Conservation (phyloP, 139 green algal species). For the Picochlorum sp. region DNA sequence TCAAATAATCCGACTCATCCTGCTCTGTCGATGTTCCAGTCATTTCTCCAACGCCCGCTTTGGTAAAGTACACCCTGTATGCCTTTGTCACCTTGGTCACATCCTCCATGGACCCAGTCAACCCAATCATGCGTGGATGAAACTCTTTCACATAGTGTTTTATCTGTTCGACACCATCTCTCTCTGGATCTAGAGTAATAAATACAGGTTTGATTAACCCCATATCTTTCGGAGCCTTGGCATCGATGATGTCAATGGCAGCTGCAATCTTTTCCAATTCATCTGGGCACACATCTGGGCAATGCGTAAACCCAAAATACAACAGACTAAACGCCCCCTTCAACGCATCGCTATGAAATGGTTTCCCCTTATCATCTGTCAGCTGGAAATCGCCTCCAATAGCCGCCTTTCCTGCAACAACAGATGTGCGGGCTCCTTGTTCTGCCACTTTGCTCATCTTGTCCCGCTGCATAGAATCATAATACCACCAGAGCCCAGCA, state of each 20-base stretch:
- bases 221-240: slow-evolving; percentile 17
- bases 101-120: slow-evolving; percentile 75
- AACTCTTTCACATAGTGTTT: slow-evolving; percentile 87
- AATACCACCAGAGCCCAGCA: slow-evolving; percentile 34
- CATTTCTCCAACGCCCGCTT: slow-evolving; percentile 41
- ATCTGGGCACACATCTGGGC: slow-evolving; percentile 97
- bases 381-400: slow-evolving; percentile 89
- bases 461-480: slow-evolving; percentile 21
- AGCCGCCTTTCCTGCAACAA: slow-evolving; percentile 62
- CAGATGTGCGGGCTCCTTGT: background rate
- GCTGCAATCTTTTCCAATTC: slow-evolving; percentile 92
- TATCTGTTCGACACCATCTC: slow-evolving; percentile 67
- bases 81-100: slow-evolving; percentile 43
- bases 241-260: slow-evolving; percentile 45
- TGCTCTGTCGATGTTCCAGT: background rate
- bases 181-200: slow-evolving; percentile 89
- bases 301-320: slow-evolving; percentile 98
- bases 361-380: slow-evolving; percentile 65
- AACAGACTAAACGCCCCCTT: slow-evolving; percentile 79
- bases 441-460: slow-evolving; percentile 21
- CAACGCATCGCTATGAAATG: slow-evolving; percentile 72
- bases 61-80: slow-evolving; percentile 88
- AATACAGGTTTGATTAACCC: slow-evolving; percentile 75
- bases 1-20: slow-evolving; percentile 78
- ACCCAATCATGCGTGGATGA: slow-evolving; percentile 84